A percentile compares a stretch with the other conserved stretches of the same genome.
phyloP scores from a whole-genome alignment of 345 rosid genomes.

The Heritiera fomes region DNA sequence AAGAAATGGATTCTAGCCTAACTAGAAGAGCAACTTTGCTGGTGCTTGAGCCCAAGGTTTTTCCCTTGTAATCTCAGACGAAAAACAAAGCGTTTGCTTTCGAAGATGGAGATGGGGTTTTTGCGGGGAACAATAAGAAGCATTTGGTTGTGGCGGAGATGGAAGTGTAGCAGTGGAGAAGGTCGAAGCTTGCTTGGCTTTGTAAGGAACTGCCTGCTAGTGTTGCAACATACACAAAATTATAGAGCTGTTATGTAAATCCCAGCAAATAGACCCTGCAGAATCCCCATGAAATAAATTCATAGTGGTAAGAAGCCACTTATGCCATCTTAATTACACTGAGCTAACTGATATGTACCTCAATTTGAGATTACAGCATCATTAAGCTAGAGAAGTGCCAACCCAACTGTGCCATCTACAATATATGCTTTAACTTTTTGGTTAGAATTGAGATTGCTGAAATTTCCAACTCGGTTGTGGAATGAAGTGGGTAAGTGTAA shows the following conservation, averaged over 20 bases:
- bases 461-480: too few relatives aligned
- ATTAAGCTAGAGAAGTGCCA: slow-evolving; percentile 46
- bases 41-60: not conserved
- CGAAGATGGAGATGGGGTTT: slow-evolving; percentile 18
- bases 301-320: slow-evolving; percentile 66
- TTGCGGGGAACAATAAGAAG: slow-evolving; percentile 40
- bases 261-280: slow-evolving; percentile 48
- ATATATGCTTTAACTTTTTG: slow-evolving; percentile 51
- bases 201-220: slow-evolving; percentile 69
- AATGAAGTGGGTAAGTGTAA: too few relatives aligned
- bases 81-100: not conserved
- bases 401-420: slow-evolving; percentile 35
- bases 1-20: not conserved
- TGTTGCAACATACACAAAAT: slow-evolving; percentile 73
- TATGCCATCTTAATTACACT: slow-evolving; percentile 47
- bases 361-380: too few relatives aligned
- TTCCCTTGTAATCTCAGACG: not conserved
- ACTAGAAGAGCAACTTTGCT: not conserved
- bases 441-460: slow-evolving; percentile 29
- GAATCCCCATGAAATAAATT: slow-evolving; percentile 67
- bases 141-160: slow-evolving; percentile 39
- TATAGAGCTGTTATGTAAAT: slow-evolving; percentile 59
- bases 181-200: slow-evolving; percentile 86
- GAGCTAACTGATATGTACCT: slow-evolving; percentile 35
- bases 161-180: slow-evolving; percentile 81